These are phyloP conservation scores for Rhynchospora tenuis DNA, from an alignment of 176 grass and related monocot species.

Conservation along the genomic window DNA sequence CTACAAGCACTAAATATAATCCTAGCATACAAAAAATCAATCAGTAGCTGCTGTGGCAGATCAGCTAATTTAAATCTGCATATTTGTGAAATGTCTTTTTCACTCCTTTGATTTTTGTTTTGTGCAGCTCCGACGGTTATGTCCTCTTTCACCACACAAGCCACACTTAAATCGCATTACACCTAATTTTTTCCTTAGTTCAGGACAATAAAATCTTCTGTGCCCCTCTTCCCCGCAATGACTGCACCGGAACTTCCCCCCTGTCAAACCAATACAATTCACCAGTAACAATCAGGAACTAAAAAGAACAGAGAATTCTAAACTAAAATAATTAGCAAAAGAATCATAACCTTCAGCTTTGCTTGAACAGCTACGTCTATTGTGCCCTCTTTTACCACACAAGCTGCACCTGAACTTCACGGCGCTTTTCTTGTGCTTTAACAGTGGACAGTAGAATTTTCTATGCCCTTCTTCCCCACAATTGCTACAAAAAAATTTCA, in stretches of 20 bases:
- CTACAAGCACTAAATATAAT: neutral
- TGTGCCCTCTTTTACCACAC: constrained; percentile 77
- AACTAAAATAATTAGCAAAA: neutral
- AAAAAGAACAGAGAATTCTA: neutral
- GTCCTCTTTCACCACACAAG: neutral
- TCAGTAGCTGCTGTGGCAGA: neutral
- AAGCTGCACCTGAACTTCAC: constrained; percentile 57
- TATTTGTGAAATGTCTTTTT: neutral
- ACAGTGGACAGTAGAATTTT: constrained; percentile 58
- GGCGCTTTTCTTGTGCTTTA: constrained; percentile 28
- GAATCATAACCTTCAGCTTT: constrained; percentile 24
- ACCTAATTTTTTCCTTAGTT: neutral
- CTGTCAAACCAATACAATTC: neutral
- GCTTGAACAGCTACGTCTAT: constrained; percentile 53
- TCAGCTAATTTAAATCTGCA: neutral
- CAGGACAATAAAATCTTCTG: neutral
- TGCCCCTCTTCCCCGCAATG: neutral
- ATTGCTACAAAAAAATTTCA: constrained; percentile 79
- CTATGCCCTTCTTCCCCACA: constrained; percentile 77
- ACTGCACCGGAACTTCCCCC: neutral
- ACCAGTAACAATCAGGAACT: neutral
- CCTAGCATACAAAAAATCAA: neutral
- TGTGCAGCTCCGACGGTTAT: neutral
- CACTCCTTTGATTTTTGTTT: neutral
- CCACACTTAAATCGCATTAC: neutral